Base-by-base conservation (phyloP, 768 basidiomycete genomes). In the Mycena amicta region DNA sequence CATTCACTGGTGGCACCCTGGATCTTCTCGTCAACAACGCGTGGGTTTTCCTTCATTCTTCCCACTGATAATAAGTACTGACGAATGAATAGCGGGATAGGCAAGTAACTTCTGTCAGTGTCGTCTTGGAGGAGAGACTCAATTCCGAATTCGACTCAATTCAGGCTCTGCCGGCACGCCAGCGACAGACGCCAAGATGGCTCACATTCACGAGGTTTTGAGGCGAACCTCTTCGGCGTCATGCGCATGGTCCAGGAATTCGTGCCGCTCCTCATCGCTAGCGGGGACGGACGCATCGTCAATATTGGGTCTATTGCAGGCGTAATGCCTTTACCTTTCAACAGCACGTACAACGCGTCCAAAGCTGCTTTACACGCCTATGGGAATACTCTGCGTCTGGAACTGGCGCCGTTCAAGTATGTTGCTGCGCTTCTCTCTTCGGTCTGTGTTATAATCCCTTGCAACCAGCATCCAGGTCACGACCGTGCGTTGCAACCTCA, bases 361-460 rank as follows among this genome's bases (percentile, higher is more conserved):
- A 75, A 75, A 43, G 74, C 73, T n/a, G 74, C 74, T 2, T 57
- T 75, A 2, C 65, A 67, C 47, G 50, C 68, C 11, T 72, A 69
- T 47, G 64, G 69, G 11, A 63, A 75, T 57, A 72, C 69, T 4
- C 58, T 75, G 15, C 65, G 74, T 1, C 52, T 74, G 8, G 74
- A 75, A 46, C 54, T 75, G n/a, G 68, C 60, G n/a, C 74, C 74
- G 6, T 74, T 75, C 62, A 63, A 66, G 72, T 66, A n/a, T n/a
- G n/a, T n/a, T n/a, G n/a, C n/a, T n/a, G n/a, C n/a, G 45, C 15
- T 59, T 60, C n/a, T n/a, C n/a, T n/a, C n/a, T n/a, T n/a, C n/a
- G n/a, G 15, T 33, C 13, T 13, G 22, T 25, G 15, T 12, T 20
- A 31, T 3, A 27, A 3, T 1, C 15, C 4, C 40, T 57, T 3